Evolutionary conservation across 192 early-diverging fungal genomes (phyloP).

Genomic region (Coemansia sp.): DNA sequence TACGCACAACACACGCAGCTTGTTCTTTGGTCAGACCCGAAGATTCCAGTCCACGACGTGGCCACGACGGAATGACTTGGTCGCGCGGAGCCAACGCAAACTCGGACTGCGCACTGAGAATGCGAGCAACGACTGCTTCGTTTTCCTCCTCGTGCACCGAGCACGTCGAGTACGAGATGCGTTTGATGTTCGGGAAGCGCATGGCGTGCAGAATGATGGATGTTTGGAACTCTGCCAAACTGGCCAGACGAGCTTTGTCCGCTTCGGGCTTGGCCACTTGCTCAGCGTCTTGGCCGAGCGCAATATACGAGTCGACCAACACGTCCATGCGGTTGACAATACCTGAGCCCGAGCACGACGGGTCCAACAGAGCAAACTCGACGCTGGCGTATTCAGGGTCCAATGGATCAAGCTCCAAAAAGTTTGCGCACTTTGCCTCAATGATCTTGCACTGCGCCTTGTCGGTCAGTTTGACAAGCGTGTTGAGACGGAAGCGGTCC

Average conservation of each 20-base stretch:
- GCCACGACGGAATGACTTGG: slow-evolving; percentile 76
- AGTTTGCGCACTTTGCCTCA: slow-evolving; percentile 50
- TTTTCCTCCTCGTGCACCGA: slow-evolving; percentile 91
- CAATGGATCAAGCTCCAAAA: slow-evolving; percentile 78
- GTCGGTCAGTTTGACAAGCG: slow-evolving; percentile 68
- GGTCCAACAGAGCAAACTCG: slow-evolving; percentile 90
- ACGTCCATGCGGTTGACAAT: slow-evolving; percentile 88
- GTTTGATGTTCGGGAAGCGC: slow-evolving; percentile 79
- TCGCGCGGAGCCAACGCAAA: slow-evolving; percentile 59
- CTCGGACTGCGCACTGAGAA: slow-evolving; percentile 58
- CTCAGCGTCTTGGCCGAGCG: slow-evolving; percentile 14
- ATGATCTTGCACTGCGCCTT: slow-evolving; percentile 79
- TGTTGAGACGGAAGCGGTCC: slow-evolving; percentile 70
- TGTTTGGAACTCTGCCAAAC: slow-evolving; percentile 85
- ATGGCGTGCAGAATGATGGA: slow-evolving; percentile 80
- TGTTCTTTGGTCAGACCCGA: slow-evolving; percentile 41
- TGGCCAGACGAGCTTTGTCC: slow-evolving; percentile 58
- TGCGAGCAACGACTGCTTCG: slow-evolving; percentile 84
- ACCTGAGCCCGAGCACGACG: slow-evolving; percentile 94
- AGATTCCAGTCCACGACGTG: slow-evolving; percentile 65
- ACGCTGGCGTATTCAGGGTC: slow-evolving; percentile 68
- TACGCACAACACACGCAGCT: slow-evolving; percentile 70
- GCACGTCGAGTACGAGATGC: slow-evolving; percentile 94
- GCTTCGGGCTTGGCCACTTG: not conserved
- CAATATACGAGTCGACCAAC: slow-evolving; percentile 63